Evolutionary conservation across 495 filamentous ascomycete genomes (phyloP), one percentile per base, ranked within the genome.

Genomic region (Penicillium psychrofluorescens): DNA sequence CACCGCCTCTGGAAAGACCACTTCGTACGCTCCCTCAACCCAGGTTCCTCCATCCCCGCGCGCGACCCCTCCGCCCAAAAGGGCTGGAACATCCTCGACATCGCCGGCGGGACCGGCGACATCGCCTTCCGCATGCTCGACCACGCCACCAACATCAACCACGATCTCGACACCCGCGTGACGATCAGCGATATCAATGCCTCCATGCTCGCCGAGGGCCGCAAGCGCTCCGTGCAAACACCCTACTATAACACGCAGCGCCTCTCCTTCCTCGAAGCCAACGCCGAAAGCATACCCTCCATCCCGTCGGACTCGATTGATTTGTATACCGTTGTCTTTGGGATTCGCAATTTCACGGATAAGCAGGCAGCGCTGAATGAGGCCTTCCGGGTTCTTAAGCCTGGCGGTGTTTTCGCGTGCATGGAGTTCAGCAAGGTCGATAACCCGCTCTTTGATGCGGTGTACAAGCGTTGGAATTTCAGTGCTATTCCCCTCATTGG

Each of bases 1-100:
- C 92, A 98, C 67, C 86, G 92, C 11, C 72, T 97, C 38, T 98
- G 92, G 92, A 98, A 98, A 77, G 92, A 96, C 67, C 80, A 95
- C 68, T 98, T 97, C 65, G 92, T 97, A 34, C 82, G 89, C 44
- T 83, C 83, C 15, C 76, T 98, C 10, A 88, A 95, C 69, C 92
- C 94, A 1, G 92, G 92, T 49, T 78, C 80, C 38, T 74, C 72
- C 38, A 71, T 83, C n/a, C 67, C 73, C 41, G 64, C 61, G 48
- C 47, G 64, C 71, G 13, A 75, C 65, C 50, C 47, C 42, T 43
- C 33, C 51, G 30, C 49, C 54, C 42, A 53, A 14, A 54, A 65
- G 36, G 77, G 76, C 46, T 82, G 81, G 79, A 86, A 81, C 53
- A 95, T 98, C 66, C 86, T 98, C 54, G 92, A 98, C 69, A 88